Conservation (phyloP, 306 rosid genomes). For the Fagus sylvatica region DNA sequence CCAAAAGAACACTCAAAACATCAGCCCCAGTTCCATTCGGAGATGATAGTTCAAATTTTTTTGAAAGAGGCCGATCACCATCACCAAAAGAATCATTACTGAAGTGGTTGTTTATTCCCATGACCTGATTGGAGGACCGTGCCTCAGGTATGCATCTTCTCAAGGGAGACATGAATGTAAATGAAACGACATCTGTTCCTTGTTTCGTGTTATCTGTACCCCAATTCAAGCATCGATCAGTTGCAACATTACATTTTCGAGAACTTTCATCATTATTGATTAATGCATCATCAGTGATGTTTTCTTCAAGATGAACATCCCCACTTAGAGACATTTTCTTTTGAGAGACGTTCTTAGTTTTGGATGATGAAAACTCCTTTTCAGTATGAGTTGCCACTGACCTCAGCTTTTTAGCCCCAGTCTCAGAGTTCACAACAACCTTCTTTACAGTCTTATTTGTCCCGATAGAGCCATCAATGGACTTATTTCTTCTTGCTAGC, state of each 20-base stretch:
- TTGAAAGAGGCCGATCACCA: conserved; percentile 34
- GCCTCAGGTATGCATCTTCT: conserved; percentile 49
- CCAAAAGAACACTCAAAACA: conserved; percentile 75
- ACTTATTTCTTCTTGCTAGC: conserved; percentile 35
- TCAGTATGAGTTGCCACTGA: conserved; percentile 36
- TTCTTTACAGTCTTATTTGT: conserved; percentile 44
- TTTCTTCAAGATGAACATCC: conserved; percentile 38
- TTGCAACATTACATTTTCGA: conserved; percentile 55
- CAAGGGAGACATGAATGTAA: conserved; percentile 84
- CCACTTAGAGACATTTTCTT: conserved; percentile 41
- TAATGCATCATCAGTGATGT: conserved; percentile 29
- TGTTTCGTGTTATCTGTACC: conserved; percentile 49
- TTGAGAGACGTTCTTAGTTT: conserved; percentile 24
- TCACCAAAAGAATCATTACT: conserved; percentile 40
- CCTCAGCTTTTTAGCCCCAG: conserved; percentile 44
- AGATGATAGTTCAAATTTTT: conserved; percentile 41
- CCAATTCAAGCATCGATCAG: conserved; percentile 41
- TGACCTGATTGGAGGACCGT: conserved; percentile 37
- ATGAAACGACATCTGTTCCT: conserved; percentile 72
- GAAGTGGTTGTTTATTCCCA: conserved; percentile 36
- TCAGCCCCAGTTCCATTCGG: conserved; percentile 55
- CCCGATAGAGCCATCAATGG: conserved; percentile 42
- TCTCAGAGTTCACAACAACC: conserved; percentile 40
- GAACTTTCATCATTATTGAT: conserved; percentile 42
- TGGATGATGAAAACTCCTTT: conserved; percentile 47